These are phyloP conservation scores for Exophiala phaeomuriformis DNA, from an alignment of 2,329 filamentous ascomycete genomes.

Conservation along the genomic window DNA sequence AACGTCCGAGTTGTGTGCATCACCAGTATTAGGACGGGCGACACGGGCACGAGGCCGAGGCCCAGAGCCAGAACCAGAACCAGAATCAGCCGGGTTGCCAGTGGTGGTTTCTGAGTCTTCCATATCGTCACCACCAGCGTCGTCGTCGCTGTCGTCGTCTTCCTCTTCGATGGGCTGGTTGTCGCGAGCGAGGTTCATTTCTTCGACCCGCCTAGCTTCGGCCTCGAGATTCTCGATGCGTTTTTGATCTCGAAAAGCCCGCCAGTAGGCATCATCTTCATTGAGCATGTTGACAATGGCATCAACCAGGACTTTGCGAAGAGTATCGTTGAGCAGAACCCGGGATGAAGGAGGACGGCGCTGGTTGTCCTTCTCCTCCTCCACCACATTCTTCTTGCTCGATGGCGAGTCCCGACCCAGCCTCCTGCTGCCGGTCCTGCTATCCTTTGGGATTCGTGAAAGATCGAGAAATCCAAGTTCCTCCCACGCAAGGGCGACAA, in stretches of 20 bases:
- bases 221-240: conserved; percentile 3
- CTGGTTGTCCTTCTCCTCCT: background rate
- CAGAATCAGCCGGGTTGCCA: no score
- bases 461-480: conserved; percentile 1
- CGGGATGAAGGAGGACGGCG: background rate
- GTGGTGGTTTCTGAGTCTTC: background rate
- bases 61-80: no score
- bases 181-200: background rate
- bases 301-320: conserved; percentile 14
- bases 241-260: conserved; percentile 1
- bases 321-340: background rate
- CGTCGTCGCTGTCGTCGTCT: background rate
- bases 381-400: background rate
- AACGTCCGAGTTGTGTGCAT: no score
- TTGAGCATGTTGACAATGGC: conserved; percentile 16
- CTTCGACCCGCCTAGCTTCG: background rate
- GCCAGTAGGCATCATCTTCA: conserved; percentile 12
- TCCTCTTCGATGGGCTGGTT: background rate
- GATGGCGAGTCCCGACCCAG: no score
- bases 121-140: background rate
- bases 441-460: background rate
- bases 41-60: no score
- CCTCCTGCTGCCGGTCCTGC: background rate
- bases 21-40: no score
- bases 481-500: conserved; percentile 11